Conservation (phyloP, 768 basidiomycete species). For the Imleria badia region DNA sequence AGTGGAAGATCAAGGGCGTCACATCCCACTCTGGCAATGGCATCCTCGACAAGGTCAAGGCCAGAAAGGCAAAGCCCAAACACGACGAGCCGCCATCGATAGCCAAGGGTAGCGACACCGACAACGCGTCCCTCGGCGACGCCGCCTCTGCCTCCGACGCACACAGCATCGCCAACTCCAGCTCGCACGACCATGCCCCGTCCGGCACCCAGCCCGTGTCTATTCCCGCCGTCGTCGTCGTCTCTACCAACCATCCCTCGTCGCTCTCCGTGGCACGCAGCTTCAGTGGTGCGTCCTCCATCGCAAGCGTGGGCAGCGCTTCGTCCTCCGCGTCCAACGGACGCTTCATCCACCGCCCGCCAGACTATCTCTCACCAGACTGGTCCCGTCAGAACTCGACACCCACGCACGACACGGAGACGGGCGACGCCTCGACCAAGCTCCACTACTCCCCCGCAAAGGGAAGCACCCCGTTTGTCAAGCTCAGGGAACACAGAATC, state of each 20-base stretch:
- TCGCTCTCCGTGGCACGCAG: constrained; percentile 11
- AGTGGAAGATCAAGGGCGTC: constrained; percentile 71
- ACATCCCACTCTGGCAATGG: constrained; percentile 41
- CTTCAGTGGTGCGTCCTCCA: constrained; percentile 23
- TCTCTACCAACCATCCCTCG: constrained; percentile 24
- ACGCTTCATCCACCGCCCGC: constrained; percentile 1
- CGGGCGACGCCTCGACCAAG: neutral
- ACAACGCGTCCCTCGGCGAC: constrained; percentile 26
- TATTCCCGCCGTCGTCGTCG: constrained; percentile 29
- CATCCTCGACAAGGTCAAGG: constrained; percentile 42
- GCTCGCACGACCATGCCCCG: constrained; percentile 18
- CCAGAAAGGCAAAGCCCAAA: constrained; percentile 17
- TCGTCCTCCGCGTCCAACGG: constrained; percentile 19
- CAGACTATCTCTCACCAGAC: constrained; percentile 27
- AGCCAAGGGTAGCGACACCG: constrained; percentile 24
- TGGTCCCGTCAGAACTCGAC: constrained; percentile 18
- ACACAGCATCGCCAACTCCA: constrained; percentile 29
- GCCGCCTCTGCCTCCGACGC: constrained; percentile 26
- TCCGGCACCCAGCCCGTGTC: neutral
- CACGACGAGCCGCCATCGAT: neutral
- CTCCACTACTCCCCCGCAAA: constrained; percentile 40
- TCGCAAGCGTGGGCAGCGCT: constrained; percentile 19
- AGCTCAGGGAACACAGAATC: constrained; percentile 64
- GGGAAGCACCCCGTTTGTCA: constrained; percentile 60
- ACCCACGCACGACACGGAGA: neutral